Conservation (phyloP, 176 grass and related monocot species). For the Triticum dicoccoides region DNA sequence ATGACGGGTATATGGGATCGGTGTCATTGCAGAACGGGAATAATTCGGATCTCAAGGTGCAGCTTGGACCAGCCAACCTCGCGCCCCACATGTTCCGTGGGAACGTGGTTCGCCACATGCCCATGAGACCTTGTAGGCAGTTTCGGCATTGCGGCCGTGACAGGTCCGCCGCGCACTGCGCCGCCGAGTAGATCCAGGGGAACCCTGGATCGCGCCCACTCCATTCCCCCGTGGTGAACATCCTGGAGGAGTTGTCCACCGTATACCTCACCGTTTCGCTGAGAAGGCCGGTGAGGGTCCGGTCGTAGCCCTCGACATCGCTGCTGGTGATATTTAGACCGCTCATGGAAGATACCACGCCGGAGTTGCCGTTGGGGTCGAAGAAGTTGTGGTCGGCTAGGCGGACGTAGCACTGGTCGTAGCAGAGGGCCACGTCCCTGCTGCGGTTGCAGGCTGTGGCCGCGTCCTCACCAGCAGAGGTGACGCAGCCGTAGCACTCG, state of each 20-base stretch:
- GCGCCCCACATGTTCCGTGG: not conserved
- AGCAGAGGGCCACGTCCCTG: not conserved
- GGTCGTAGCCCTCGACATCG: not conserved
- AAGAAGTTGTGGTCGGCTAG: not conserved
- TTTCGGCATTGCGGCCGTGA: not conserved
- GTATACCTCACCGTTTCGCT: not conserved
- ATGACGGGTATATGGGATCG: too few species aligned
- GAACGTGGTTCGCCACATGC: not conserved
- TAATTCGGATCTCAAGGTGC: conserved; percentile 36
- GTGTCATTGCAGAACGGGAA: not conserved
- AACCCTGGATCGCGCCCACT: not conserved
- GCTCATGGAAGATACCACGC: not conserved
- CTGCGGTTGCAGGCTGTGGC: too few species aligned
- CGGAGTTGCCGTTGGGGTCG: not conserved
- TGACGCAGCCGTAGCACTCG: too few species aligned
- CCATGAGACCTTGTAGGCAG: not conserved
- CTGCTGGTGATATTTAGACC: not conserved
- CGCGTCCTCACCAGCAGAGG: too few species aligned
- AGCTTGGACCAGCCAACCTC: conserved; percentile 32
- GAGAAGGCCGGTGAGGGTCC: conserved; percentile 12
- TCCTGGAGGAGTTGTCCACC: not conserved
- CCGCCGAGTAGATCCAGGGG: not conserved
- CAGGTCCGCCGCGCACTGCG: too few species aligned
- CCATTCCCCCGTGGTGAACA: not conserved
- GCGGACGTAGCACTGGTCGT: too few species aligned